Evolutionary conservation across 2,329 filamentous ascomycete genomes (phyloP).

Genomic region (Nemania sp.): DNA sequence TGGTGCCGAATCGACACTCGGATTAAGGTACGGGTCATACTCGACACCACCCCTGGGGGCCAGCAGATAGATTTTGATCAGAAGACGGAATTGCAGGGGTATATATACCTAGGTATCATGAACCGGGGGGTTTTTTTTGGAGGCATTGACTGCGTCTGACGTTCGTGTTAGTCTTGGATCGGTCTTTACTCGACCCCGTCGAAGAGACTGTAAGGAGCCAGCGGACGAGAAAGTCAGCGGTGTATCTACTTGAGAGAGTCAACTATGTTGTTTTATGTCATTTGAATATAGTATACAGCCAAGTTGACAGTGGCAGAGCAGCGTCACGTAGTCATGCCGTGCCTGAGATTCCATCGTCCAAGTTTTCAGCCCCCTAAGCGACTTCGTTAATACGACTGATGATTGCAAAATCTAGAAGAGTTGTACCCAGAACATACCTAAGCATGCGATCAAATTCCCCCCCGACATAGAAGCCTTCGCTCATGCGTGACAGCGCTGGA

Average conservation of each 20-base stretch:
- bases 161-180: neutral
- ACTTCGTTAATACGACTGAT: slow-evolving; percentile 14
- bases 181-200: neutral
- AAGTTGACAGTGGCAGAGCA: neutral
- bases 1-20: too few species aligned
- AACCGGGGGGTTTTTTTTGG: neutral
- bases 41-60: too few species aligned
- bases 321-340: neutral
- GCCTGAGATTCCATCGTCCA: neutral
- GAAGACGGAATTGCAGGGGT: too few species aligned
- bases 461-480: too few species aligned
- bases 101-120: neutral
- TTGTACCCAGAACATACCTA: neutral
- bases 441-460: too few species aligned
- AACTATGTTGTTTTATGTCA: slow-evolving; percentile 2
- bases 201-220: neutral
- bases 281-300: slow-evolving; percentile 1
- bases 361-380: slow-evolving; percentile 11
- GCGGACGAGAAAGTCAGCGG: neutral
- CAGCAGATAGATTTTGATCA: neutral
- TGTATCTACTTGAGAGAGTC: neutral
- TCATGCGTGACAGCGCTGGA: too few species aligned
- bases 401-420: neutral
- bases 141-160: neutral
- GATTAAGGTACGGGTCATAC: too few species aligned